phyloP scores from a whole-genome alignment of 73 alveolate genomes.

The Uronychia setigera region DNA sequence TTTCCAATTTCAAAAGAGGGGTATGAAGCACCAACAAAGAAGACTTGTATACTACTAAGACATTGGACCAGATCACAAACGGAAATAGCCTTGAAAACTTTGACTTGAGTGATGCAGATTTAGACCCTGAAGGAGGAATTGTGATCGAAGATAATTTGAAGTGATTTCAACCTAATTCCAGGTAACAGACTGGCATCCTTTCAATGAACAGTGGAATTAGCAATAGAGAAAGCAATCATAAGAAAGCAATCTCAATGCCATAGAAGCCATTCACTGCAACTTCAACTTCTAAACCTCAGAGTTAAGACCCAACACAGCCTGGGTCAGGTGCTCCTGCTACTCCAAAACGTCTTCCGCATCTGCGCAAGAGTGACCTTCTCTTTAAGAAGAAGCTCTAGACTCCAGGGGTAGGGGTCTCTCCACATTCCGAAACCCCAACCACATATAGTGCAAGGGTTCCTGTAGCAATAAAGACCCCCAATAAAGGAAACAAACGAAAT shows the following conservation, averaged over 20 bases:
- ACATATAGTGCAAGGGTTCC: background rate
- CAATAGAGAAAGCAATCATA: background rate
- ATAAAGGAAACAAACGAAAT: background rate
- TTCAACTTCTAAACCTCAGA: background rate
- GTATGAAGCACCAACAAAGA: background rate
- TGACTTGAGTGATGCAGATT: background rate
- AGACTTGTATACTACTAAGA: background rate
- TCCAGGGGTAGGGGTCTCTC: background rate
- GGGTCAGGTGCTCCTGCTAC: background rate
- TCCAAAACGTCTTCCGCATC: background rate
- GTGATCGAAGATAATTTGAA: background rate
- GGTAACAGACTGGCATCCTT: no score
- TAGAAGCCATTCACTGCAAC: background rate
- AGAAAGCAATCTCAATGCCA: background rate
- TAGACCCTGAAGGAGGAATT: background rate
- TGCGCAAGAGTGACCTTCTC: background rate
- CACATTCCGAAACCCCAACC: background rate
- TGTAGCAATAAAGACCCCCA: background rate
- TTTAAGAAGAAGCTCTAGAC: background rate
- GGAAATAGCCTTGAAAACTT: background rate
- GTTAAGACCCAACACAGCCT: background rate
- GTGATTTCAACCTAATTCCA: no score
- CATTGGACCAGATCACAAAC: background rate
- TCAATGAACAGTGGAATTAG: background rate
- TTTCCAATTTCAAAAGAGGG: slow-evolving; percentile 40